Base-by-base conservation (phyloP, 306 rosid species). In the Cucumis hystrix region DNA sequence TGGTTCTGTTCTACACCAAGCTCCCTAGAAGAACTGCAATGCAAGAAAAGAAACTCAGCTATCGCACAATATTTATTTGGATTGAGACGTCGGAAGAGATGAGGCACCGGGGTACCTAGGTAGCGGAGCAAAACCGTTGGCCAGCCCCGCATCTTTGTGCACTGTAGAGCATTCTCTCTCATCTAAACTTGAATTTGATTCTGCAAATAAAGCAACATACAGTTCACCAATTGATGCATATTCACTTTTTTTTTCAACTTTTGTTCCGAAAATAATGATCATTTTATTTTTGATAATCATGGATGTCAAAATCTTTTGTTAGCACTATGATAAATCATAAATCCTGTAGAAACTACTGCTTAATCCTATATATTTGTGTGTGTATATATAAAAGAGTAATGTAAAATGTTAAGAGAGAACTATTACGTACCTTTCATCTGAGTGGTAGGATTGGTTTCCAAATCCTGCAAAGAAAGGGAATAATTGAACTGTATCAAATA, bases 91-190 rank as follows among this genome's bases (percentile, higher is more conserved):
- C 6, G 41, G 59, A 14, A 56, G 78, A 77, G 41, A 73, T 18
- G 41, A 52, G 49, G 8, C 5, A 9, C 17, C 6, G 7, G n/a
- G 25, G 12, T 73, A 73, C 77, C 77, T 73, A 54, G 77, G 21
- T 54, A 28, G 1, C 7, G 49, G 61, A 55, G 83, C 89, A 75
- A 79, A 82, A 59, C 93, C 97, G 76, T 93, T 91, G 52, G 84
- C 64, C 57, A 70, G 30, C 63, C 11, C 83, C 21, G 79, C 81
- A 71, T 23, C 86, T 73, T 80, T 90, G 78, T 79, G 67, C 37
- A 78, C n/a, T 59, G 78, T 82, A 40, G 77, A 77, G 78, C 68
- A 72, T 77, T 75, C 85, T 74, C 59, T 83, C 55, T 84, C 88
- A 30, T 73, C 63, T 18, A 54, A 73, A 73, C 61, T 52, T 54